These are phyloP conservation scores for Vigna reflexopilosa DNA, from an alignment of 306 rosid species.

Conservation along the genomic window DNA sequence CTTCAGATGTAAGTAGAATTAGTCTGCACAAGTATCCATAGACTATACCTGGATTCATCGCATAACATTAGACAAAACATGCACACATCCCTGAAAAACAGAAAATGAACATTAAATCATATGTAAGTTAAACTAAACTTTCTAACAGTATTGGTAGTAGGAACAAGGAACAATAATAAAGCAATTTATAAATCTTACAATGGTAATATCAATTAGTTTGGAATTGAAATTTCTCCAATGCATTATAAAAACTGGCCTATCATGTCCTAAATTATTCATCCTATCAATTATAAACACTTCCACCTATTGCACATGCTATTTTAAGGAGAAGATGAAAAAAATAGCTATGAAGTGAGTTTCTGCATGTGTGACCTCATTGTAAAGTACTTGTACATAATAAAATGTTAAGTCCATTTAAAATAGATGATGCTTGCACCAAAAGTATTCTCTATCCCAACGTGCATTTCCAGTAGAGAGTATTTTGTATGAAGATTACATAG, in stretches of 20 bases:
- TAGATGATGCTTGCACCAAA: constrained; percentile 10
- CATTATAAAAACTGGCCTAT: neutral
- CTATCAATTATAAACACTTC: neutral
- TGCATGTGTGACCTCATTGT: neutral
- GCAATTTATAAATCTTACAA: constrained; percentile 1
- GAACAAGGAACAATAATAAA: constrained; percentile 11
- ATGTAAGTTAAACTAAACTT: constrained; percentile 3
- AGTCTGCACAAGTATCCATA: constrained; percentile 53
- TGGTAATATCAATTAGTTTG: constrained; percentile 17
- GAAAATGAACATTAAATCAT: constrained; percentile 31
- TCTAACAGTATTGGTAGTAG: constrained; percentile 6
- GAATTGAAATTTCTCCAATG: neutral
- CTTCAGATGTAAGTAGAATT: constrained; percentile 42
- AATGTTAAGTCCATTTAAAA: constrained; percentile 17
- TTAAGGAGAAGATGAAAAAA: constrained; percentile 4
- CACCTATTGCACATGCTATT: constrained; percentile 4
- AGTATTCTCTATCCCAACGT: constrained; percentile 4
- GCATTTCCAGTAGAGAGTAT: constrained; percentile 23
- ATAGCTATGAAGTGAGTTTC: constrained; percentile 15
- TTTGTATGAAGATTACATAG: constrained; percentile 27
- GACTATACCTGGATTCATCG: constrained; percentile 45
- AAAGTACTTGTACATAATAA: neutral
- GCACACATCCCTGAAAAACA: constrained; percentile 31
- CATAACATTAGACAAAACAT: constrained; percentile 33
- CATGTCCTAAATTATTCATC: constrained; percentile 22